Evolutionary conservation across 306 rosid species (phyloP).

Genomic region (Ceratonia siliqua): DNA sequence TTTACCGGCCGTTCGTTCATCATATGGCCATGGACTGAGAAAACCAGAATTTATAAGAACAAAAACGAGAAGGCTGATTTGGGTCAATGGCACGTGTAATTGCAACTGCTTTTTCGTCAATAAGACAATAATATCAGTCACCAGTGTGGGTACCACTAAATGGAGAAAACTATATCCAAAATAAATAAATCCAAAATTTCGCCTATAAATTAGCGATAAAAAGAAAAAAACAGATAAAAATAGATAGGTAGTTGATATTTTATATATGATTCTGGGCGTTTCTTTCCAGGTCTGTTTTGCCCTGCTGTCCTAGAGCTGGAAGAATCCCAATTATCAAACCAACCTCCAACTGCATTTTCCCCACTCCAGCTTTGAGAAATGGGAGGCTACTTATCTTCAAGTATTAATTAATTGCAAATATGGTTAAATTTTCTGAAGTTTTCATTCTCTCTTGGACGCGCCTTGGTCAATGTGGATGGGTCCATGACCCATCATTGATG

Average conservation of each 20-base stretch:
- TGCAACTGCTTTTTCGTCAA: not conserved
- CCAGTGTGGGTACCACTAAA: constrained; percentile 17
- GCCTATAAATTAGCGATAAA: not conserved
- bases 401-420: too few relatives aligned
- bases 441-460: too few relatives aligned
- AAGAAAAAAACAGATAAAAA: not conserved
- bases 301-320: constrained; percentile 41
- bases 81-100: constrained; percentile 29
- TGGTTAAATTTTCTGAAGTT: too few relatives aligned
- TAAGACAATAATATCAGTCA: not conserved
- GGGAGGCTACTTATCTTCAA: not conserved
- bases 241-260: not conserved
- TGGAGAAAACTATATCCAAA: not conserved
- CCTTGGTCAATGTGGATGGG: too few relatives aligned
- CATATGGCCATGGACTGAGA: constrained; percentile 18
- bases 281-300: not conserved
- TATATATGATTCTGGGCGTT: constrained; percentile 7
- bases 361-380: constrained; percentile 30
- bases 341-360: constrained; percentile 24
- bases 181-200: not conserved
- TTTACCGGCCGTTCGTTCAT: not conserved
- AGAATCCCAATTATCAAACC: constrained; percentile 33
- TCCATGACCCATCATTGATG: too few relatives aligned
- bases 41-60: not conserved
- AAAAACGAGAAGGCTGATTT: not conserved